phyloP scores from a whole-genome alignment of 768 basidiomycete species.

The Boletellus sp. region DNA sequence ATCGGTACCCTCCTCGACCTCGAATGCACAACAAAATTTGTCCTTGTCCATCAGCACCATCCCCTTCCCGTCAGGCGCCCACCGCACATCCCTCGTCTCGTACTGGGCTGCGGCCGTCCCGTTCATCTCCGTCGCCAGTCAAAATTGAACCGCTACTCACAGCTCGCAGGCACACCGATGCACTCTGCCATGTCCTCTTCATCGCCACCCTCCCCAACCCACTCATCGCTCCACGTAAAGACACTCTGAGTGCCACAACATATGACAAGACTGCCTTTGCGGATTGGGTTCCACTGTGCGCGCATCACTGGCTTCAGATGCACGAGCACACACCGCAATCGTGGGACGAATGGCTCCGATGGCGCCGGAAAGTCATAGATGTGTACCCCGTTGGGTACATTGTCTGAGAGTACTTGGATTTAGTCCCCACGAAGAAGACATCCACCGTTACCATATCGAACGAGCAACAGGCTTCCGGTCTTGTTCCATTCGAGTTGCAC shows the following conservation, averaged over 20 bases:
- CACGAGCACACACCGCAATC: slow-evolving; percentile 60
- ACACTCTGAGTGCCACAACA: slow-evolving; percentile 66
- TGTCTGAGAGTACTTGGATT: slow-evolving; percentile 41
- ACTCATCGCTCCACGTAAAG: slow-evolving; percentile 83
- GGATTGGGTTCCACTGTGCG: slow-evolving; percentile 82
- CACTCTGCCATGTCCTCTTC: slow-evolving; percentile 85
- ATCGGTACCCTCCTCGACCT: slow-evolving; percentile 49
- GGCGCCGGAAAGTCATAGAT: slow-evolving; percentile 70
- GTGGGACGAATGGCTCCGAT: slow-evolving; percentile 54
- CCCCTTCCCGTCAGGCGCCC: slow-evolving; percentile 87
- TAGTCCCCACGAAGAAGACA: background rate
- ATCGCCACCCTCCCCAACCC: slow-evolving; percentile 56
- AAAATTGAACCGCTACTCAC: slow-evolving; percentile 30
- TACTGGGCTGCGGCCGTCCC: slow-evolving; percentile 53
- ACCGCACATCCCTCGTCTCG: slow-evolving; percentile 61
- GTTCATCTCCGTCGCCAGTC: background rate
- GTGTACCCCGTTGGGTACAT: slow-evolving; percentile 57
- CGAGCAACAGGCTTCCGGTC: slow-evolving; percentile 67
- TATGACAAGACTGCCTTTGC: slow-evolving; percentile 63
- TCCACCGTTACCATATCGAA: slow-evolving; percentile 64
- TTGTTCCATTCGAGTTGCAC: slow-evolving; percentile 80
- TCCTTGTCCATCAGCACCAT: slow-evolving; percentile 71
- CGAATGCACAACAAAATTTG: slow-evolving; percentile 83
- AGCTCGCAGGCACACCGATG: slow-evolving; percentile 83
- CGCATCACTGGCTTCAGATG: slow-evolving; percentile 61